These are phyloP conservation scores for Adenanthera pavonina DNA, from an alignment of 306 rosid genomes.

Conservation along the genomic window DNA sequence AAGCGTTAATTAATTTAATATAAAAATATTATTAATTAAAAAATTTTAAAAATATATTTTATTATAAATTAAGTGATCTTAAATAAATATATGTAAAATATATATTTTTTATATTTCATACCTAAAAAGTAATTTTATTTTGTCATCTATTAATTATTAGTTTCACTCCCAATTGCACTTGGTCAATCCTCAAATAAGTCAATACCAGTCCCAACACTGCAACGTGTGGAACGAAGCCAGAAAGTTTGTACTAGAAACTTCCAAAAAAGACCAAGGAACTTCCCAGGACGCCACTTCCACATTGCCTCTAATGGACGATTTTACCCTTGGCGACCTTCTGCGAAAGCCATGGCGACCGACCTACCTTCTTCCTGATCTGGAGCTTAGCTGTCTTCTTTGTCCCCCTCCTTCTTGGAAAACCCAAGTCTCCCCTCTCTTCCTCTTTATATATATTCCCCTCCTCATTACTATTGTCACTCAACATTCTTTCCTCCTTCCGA, in stretches of 20 bases:
- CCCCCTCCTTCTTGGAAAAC: slow-evolving; percentile 67
- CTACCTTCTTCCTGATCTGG: slow-evolving; percentile 34
- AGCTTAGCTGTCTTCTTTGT: slow-evolving; percentile 65
- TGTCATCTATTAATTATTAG: too few species aligned
- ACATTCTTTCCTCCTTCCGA: not conserved
- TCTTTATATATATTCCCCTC: slow-evolving; percentile 34
- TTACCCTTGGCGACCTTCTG: slow-evolving; percentile 49
- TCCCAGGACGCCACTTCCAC: not conserved
- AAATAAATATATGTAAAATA: too few species aligned
- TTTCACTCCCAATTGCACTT: too few species aligned
- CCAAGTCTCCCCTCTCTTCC: slow-evolving; percentile 2
- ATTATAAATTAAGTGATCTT: too few species aligned
- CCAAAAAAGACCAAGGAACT: not conserved
- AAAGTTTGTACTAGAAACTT: not conserved
- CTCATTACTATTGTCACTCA: not conserved
- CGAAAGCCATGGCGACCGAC: slow-evolving; percentile 47
- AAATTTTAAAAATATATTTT: too few species aligned
- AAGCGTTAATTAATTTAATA: too few species aligned
- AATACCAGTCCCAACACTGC: not conserved
- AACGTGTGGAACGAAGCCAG: not conserved
- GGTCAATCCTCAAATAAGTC: not conserved
- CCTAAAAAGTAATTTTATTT: too few species aligned
- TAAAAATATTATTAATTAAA: too few species aligned
- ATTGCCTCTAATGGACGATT: slow-evolving; percentile 34
- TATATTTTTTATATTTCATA: too few species aligned